These are phyloP conservation scores for Magnolia kwangsiensis DNA, from an alignment of 164 flowering plant species.

Conservation along the genomic window DNA sequence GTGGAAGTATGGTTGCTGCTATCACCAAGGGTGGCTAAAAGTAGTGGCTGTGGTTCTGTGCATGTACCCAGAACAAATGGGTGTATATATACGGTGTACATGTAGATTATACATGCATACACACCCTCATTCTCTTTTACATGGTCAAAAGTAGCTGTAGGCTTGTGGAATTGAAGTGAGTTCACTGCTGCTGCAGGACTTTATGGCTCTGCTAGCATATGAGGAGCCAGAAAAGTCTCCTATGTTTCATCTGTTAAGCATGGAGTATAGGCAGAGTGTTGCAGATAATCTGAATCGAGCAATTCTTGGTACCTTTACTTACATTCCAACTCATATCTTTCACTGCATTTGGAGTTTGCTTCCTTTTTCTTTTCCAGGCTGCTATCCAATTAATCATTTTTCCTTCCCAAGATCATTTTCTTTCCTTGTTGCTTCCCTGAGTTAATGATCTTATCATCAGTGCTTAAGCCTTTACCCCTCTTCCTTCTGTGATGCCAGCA, in stretches of 20 bases:
- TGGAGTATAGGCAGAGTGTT: constrained; percentile 68
- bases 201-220: constrained; percentile 87
- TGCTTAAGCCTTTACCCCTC: constrained; percentile 5
- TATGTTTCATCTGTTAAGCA: constrained; percentile 81
- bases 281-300: constrained; percentile 83
- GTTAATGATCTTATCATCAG: neutral
- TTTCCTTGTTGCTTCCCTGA: neutral
- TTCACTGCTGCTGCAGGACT: constrained; percentile 53
- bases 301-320: constrained; percentile 65
- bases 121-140: neutral
- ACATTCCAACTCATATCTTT: neutral
- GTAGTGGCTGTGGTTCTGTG: neutral
- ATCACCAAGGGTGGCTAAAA: neutral
- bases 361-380: neutral
- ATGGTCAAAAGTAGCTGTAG: neutral
- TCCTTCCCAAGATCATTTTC: neutral
- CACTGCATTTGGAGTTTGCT: neutral
- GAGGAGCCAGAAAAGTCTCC: constrained; percentile 96
- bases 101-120: neutral
- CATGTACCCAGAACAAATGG: neutral
- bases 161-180: neutral
- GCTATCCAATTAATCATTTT: neutral
- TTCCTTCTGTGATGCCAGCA: constrained; percentile 37
- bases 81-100: neutral
- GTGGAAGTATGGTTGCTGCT: neutral